phyloP scores from a whole-genome alignment of 2,329 filamentous ascomycete genomes.

The Alternaria triticina region DNA sequence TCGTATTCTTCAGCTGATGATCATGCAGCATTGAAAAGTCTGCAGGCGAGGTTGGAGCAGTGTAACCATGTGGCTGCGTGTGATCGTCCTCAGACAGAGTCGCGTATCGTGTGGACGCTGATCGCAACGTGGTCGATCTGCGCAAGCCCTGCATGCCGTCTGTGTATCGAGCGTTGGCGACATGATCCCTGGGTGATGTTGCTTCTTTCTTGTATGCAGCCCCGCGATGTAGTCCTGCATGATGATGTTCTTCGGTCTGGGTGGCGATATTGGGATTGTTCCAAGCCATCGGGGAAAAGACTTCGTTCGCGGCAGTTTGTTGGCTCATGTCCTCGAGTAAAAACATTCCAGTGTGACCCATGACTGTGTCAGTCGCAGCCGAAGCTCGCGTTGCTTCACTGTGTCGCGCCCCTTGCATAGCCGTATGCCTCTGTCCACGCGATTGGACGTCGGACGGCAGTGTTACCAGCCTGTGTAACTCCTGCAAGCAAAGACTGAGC shows the following conservation, averaged over 20 bases:
- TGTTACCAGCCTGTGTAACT: conserved; percentile 21
- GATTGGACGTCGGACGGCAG: conserved; percentile 11
- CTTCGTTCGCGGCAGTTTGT: conserved; percentile 45
- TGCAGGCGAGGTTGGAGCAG: conserved; percentile 24
- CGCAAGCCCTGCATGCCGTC: conserved; percentile 18
- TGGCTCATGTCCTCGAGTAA: conserved; percentile 55
- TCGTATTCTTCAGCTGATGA: background rate
- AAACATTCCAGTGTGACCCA: conserved; percentile 57
- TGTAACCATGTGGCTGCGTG: conserved; percentile 32
- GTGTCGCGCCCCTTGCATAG: conserved; percentile 13
- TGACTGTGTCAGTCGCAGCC: conserved; percentile 47
- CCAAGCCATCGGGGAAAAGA: conserved; percentile 44
- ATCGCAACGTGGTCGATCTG: conserved; percentile 16
- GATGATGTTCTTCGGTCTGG: background rate
- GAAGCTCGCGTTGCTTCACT: conserved; percentile 18
- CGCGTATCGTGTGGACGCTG: conserved; percentile 28
- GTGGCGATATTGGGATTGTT: conserved; percentile 11
- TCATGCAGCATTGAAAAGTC: conserved; percentile 7
- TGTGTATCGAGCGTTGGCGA: conserved; percentile 23
- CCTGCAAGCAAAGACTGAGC: conserved; percentile 43
- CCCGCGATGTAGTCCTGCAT: conserved; percentile 13
- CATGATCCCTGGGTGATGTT: background rate
- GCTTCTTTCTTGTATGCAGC: background rate
- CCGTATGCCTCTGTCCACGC: conserved; percentile 4
- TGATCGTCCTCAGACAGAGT: conserved; percentile 16